A percentile compares a stretch with the other conserved stretches of the same genome.
Conservation (phyloP, 768 basidiomycete species). For the Amyloporia xantha region DNA sequence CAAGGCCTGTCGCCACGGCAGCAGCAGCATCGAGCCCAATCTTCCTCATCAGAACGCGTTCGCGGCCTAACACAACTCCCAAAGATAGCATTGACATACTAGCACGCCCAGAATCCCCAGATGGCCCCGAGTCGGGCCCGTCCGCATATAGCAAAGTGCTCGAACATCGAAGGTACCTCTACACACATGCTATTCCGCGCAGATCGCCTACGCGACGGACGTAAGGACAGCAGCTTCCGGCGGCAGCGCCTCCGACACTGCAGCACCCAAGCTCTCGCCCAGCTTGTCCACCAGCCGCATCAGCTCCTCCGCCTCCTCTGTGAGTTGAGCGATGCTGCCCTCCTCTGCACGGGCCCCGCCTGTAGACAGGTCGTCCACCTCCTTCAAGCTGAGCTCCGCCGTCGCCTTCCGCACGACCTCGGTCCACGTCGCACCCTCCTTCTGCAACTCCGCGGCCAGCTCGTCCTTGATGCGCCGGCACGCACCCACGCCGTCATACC, state of each 20-base stretch:
- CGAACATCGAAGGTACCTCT: too few relatives aligned
- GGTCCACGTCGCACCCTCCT: constrained; percentile 70
- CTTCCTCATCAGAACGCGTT: too few relatives aligned
- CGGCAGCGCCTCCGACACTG: neutral
- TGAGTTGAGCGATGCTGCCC: constrained; percentile 28
- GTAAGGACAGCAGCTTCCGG: neutral
- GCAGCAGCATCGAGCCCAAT: too few relatives aligned
- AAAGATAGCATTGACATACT: too few relatives aligned
- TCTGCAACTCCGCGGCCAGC: constrained; percentile 51
- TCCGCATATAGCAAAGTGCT: too few relatives aligned
- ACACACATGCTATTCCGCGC: too few relatives aligned
- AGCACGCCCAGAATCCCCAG: too few relatives aligned
- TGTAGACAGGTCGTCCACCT: too few relatives aligned
- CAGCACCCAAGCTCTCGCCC: constrained; percentile 5
- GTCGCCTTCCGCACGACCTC: constrained; percentile 59
- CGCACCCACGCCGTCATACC: constrained; percentile 83
- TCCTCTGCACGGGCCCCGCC: constrained; percentile 1
- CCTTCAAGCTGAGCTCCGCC: constrained; percentile 41
- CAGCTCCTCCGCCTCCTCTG: constrained; percentile 38
- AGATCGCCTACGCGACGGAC: neutral
- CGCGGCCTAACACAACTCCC: too few relatives aligned
- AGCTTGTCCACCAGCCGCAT: constrained; percentile 26
- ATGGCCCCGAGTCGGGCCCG: too few relatives aligned
- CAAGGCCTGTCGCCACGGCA: too few relatives aligned
- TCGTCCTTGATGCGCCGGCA: constrained; percentile 91